Base-by-base conservation (phyloP, 306 rosid genomes). In the Prunus mira region DNA sequence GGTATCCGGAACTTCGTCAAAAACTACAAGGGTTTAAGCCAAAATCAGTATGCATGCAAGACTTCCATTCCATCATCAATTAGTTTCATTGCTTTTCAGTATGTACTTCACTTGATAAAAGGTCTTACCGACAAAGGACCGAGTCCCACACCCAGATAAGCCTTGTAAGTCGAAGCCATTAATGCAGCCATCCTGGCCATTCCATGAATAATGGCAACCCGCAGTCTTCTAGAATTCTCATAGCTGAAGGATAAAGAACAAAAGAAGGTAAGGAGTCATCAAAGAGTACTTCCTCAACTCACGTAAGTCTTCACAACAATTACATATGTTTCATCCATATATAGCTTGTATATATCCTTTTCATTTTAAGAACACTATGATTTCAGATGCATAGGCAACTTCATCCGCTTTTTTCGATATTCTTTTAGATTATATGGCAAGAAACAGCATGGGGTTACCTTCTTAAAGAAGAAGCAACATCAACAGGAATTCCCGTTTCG, bases 161-260 rank as follows among this genome's bases (percentile, higher is more conserved):
- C 90, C 89, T 82, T 92, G 81, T 92, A 96, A 69, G 96, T 96
- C 14, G 98, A 86, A 87, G 99, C 99, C 99, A 92, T 96, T 28
- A 76, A 54, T 60, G 99, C 99, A 72, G 99, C 98, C 97, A 90
- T 92, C 86, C 99, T 89, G 71, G 99, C 99, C 99, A 96, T 87
- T 86, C 93, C 97, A 76, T 96, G 99, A 78, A 92, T 83, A 55
- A 86, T 22, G 8, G 93, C 97, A 69, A 96, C 98, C 28, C 99
- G 82, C 24, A 96, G 54, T 87, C 89, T 84, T 79, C 99, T 87
- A 60, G 86, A 80, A 20, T 71, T 86, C 85, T 96, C 97, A 17
- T 96, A 96, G 73, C 99, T 92, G 77, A 65, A 73, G 62, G 18
- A 67, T 77, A 28, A 5, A 41, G 55, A 64, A 41, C 12, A 34